phyloP scores from a whole-genome alignment of 306 rosid species.

The Castanospermum australe region DNA sequence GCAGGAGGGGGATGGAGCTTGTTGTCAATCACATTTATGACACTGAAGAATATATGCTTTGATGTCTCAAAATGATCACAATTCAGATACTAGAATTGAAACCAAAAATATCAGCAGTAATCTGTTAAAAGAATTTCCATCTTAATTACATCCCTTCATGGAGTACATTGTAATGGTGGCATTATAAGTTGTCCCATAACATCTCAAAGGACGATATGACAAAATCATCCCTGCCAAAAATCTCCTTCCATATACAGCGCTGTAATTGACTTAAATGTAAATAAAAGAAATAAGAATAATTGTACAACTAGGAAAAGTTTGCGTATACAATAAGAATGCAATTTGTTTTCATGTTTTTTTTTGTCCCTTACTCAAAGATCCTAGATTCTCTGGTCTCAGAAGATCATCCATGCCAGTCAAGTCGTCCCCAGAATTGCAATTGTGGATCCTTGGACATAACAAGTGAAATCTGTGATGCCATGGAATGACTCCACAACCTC shows the following conservation, averaged over 20 bases:
- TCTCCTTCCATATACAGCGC: conserved; percentile 25
- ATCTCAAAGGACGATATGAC: conserved; percentile 31
- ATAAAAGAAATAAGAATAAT: conserved; percentile 11
- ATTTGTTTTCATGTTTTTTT: conserved; percentile 9
- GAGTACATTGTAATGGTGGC: conserved; percentile 10
- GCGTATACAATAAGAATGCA: conserved; percentile 12
- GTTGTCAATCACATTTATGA: neutral
- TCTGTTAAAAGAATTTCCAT: conserved; percentile 38
- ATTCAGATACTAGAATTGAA: conserved; percentile 8
- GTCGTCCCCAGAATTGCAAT: conserved; percentile 15
- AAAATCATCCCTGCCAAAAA: conserved; percentile 23
- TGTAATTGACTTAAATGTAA: conserved; percentile 26
- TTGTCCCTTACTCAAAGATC: conserved; percentile 8
- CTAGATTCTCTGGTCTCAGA: conserved; percentile 14
- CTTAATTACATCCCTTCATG: conserved; percentile 29
- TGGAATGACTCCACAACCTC: conserved; percentile 4
- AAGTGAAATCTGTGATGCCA: conserved; percentile 19
- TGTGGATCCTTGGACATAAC: conserved; percentile 29
- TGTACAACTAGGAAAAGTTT: conserved; percentile 14
- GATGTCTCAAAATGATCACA: neutral
- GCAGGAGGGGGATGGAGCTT: neutral
- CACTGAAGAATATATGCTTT: neutral
- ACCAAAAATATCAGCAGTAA: neutral
- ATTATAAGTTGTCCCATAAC: conserved; percentile 9
- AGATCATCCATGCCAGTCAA: conserved; percentile 26